Evolutionary conservation across 345 rosid genomes (phyloP).

Genomic region (Ceriops decandra): DNA sequence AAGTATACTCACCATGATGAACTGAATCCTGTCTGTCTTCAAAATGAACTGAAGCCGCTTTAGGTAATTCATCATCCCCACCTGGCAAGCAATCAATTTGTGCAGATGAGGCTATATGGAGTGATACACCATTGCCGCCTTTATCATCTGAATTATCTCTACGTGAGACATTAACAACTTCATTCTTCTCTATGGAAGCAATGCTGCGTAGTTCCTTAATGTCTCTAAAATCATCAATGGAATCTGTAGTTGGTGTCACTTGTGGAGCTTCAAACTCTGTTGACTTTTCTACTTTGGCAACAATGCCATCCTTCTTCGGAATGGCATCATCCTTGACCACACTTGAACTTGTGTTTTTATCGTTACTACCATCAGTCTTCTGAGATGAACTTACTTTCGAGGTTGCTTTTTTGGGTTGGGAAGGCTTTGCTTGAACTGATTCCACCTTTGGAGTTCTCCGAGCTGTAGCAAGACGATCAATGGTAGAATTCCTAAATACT

Average conservation of each 20-base stretch:
- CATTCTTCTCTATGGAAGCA: constrained; percentile 34
- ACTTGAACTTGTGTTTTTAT: constrained; percentile 35
- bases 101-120: constrained; percentile 7
- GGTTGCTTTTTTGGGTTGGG: constrained; percentile 43
- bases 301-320: constrained; percentile 38
- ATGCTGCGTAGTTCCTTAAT: constrained; percentile 50
- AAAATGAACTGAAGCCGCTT: constrained; percentile 25
- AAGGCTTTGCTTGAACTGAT: constrained; percentile 34
- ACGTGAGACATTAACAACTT: constrained; percentile 19
- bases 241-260: constrained; percentile 26
- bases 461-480: constrained; percentile 81
- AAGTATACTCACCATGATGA: constrained; percentile 19
- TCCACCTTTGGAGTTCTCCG: constrained; percentile 44
- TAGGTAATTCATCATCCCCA: constrained; percentile 24
- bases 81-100: constrained; percentile 15
- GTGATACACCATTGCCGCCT: constrained; percentile 19
- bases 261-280: constrained; percentile 21
- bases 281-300: constrained; percentile 21
- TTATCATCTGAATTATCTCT: constrained; percentile 21
- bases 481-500: constrained; percentile 70
- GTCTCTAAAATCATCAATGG: constrained; percentile 52
- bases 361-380: constrained; percentile 31
- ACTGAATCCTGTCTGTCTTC: constrained; percentile 30
- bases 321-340: constrained; percentile 36
- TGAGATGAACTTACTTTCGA: constrained; percentile 38